Percentiles rank a stretch among this genome's conserved stretches.
Conservation (phyloP, 768 basidiomycete species). For the Hericium coralloides region DNA sequence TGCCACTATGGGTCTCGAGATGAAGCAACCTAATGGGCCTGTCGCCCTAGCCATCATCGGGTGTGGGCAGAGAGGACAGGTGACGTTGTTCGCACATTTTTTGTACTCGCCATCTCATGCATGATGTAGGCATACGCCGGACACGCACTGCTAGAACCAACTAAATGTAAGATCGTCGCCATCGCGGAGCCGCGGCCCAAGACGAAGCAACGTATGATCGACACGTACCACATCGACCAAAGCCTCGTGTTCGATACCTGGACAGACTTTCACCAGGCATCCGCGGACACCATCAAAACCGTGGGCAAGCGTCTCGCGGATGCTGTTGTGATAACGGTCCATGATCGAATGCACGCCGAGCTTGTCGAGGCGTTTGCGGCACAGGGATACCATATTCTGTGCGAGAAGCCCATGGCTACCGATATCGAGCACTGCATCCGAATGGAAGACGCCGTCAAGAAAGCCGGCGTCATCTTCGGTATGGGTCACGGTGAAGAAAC, state of each 20-base stretch:
- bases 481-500: constrained; percentile 70
- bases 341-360: constrained; percentile 71
- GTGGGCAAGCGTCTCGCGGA: constrained; percentile 70
- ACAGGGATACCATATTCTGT: constrained; percentile 83
- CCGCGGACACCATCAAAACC: constrained; percentile 52
- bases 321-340: constrained; percentile 73
- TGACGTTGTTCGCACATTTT: constrained; percentile 19
- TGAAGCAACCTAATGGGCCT: constrained; percentile 21
- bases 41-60: constrained; percentile 74
- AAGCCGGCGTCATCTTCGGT: constrained; percentile 69
- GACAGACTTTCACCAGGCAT: constrained; percentile 61
- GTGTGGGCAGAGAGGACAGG: constrained; percentile 77
- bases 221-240: constrained; percentile 49
- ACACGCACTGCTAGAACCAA: constrained; percentile 53
- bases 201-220: constrained; percentile 50
- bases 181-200: constrained; percentile 77
- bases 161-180: constrained; percentile 67
- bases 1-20: constrained; percentile 17
- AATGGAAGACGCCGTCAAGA: constrained; percentile 66
- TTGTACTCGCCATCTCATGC: not conserved
- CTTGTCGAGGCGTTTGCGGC: constrained; percentile 66
- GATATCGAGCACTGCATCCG: constrained; percentile 58
- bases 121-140: constrained; percentile 27
- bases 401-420: constrained; percentile 92
- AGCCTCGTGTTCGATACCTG: constrained; percentile 65